These are phyloP conservation scores for Saccharomycopsis fermentans DNA, from an alignment of 805 yeast genomes.

Conservation along the genomic window DNA sequence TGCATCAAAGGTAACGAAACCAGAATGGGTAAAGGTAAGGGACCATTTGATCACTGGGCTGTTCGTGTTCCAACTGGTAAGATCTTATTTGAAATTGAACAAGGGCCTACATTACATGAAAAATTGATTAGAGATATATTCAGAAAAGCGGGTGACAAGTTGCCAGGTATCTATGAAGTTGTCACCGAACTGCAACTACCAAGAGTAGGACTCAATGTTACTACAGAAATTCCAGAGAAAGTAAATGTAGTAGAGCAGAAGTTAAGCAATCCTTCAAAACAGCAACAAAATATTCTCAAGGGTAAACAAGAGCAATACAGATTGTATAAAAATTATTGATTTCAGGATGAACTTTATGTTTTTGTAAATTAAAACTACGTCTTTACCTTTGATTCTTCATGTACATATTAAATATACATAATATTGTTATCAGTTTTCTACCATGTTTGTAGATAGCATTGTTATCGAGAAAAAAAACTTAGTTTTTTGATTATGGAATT, in stretches of 20 bases:
- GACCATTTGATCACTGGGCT: conserved; percentile 96
- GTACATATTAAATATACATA: neutral
- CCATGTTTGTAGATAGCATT: too few species aligned
- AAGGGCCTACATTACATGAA: conserved; percentile 68
- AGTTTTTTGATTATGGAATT: too few species aligned
- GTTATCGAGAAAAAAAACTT: too few species aligned
- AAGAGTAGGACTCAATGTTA: conserved; percentile 59
- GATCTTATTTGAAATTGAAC: conserved; percentile 69
- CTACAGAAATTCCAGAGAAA: conserved; percentile 26
- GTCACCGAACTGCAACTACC: conserved; percentile 53
- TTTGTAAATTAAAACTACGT: too few species aligned
- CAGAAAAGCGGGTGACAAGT: conserved; percentile 80
- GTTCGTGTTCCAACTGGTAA: conserved; percentile 94
- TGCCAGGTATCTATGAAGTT: conserved; percentile 89
- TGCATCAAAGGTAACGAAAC: conserved; percentile 96
- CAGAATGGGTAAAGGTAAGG: conserved; percentile 99
- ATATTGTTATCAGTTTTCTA: too few species aligned
- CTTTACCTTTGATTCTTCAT: neutral
- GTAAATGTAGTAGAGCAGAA: conserved; percentile 34
- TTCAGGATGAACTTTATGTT: neutral
- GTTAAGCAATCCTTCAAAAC: conserved; percentile 53
- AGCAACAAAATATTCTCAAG: conserved; percentile 44
- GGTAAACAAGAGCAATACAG: conserved; percentile 43
- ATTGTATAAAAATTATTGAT: conserved; percentile 52
- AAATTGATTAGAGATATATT: conserved; percentile 81